A percentile compares a stretch with the other conserved stretches of the same genome.
Evolutionary conservation across 2,329 filamentous ascomycete genomes (phyloP).

Genomic region (Talaromyces sp.): DNA sequence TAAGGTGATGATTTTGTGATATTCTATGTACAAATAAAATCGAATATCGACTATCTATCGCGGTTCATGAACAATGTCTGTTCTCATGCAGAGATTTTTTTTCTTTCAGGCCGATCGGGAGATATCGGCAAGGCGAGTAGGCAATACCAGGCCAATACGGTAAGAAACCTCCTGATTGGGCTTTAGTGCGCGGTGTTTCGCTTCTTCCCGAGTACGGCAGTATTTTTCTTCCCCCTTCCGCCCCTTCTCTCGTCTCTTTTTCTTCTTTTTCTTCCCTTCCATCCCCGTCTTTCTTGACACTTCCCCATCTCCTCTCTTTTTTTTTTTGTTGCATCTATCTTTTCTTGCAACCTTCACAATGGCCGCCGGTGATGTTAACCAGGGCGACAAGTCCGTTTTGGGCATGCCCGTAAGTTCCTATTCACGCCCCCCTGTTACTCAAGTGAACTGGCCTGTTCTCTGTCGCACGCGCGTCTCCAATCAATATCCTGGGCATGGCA

Average conservation of each 20-base stretch:
- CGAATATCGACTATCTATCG: not conserved
- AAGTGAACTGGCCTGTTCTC: slow-evolving; percentile 7
- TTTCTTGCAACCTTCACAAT: slow-evolving; percentile 49
- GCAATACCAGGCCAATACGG: slow-evolving; percentile 16
- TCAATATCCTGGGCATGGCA: not conserved
- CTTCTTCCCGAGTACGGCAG: slow-evolving; percentile 43
- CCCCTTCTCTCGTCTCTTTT: slow-evolving; percentile 39
- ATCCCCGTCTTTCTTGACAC: slow-evolving; percentile 38
- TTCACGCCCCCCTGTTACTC: slow-evolving; percentile 4
- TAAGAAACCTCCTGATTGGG: slow-evolving; percentile 28
- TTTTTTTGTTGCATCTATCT: slow-evolving; percentile 42
- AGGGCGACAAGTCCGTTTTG: slow-evolving; percentile 58
- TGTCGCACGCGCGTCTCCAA: not conserved
- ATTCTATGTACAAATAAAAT: not conserved
- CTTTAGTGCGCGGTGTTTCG: slow-evolving; percentile 34
- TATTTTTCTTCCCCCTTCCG: slow-evolving; percentile 41
- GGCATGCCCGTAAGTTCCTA: slow-evolving; percentile 53
- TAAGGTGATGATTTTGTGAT: too few species aligned
- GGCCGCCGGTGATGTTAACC: slow-evolving; percentile 51
- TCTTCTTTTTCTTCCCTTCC: slow-evolving; percentile 49
- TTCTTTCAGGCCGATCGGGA: slow-evolving; percentile 35
- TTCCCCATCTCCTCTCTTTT: slow-evolving; percentile 43
- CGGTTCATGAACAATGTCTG: not conserved
- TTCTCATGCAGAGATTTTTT: slow-evolving; percentile 16
- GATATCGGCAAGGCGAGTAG: slow-evolving; percentile 36